Evolutionary conservation across 306 rosid genomes (phyloP), one percentile per base, ranked within the genome.

Genomic region (Ochetophila trinervis): DNA sequence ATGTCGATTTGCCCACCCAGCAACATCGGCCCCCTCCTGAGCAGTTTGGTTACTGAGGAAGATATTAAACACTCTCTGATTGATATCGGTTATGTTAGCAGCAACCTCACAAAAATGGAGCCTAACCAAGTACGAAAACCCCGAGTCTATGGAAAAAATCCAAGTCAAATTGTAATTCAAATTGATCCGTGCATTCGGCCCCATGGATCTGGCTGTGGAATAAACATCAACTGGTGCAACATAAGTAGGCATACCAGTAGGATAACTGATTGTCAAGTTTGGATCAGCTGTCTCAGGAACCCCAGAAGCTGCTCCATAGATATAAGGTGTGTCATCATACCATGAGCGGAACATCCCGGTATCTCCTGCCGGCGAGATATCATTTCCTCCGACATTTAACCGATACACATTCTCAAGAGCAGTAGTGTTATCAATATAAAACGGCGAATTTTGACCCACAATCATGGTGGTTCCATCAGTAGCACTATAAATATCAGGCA

Each of bases 281-380:
- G 81, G 76, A 68, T 93, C 95, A 56, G 82, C 80, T 37, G 78
- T 53, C 71, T 47, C 71, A 0, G 95, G 66, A 58, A 84, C 96
- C 49, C 99, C 99, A 63, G 8, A 60, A 21, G 36, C 84, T 9
- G 99, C 90, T 63, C 91, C 91, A 66, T 5, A 88, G 24, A 93
- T 35, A 76, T 57, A 90, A 6, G 54, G 70, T 12, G 77, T 2
- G 50, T 93, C 97, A 77, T 86, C 95, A 52, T 42, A 45, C 99
- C 99, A 93, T 18, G 88, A 73, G 87, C 99, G 86, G 49, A 79
- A 86, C 80, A 93, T 58, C 53, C 96, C 99, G 0, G 97, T 90
- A 83, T 93, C 99, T 0, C 52, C 71, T 3, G 88, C 72, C 0
- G 97, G 91, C 2, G 94, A 83, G 51, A 93, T 90, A 81, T 80